Conservation (phyloP, 1,284 basidiomycete genomes). For the Cryptococcus sp. region DNA sequence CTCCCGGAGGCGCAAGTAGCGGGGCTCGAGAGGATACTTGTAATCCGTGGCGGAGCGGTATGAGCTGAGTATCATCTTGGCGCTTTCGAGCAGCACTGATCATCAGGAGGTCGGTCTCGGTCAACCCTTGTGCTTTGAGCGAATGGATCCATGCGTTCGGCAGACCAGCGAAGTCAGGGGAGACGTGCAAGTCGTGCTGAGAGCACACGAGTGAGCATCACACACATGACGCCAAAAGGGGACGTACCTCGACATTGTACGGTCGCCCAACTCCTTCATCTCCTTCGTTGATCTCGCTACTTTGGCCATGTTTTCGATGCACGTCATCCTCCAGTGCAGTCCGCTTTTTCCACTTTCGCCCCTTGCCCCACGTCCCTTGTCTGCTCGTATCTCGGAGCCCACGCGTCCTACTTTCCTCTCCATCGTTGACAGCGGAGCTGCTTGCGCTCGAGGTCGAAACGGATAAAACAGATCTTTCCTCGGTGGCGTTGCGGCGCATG, state of each 20-base stretch:
- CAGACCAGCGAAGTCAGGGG: conserved; percentile 39
- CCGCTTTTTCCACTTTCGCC: conserved; percentile 3
- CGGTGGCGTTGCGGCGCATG: conserved; percentile 13
- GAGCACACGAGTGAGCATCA: not conserved
- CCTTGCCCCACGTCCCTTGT: not conserved
- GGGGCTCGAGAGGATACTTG: not conserved
- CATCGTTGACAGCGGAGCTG: no score
- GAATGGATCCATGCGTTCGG: conserved; percentile 40
- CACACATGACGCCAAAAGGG: no score
- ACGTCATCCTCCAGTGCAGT: not conserved
- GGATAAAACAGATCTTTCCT: not conserved
- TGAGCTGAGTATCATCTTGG: conserved; percentile 4
- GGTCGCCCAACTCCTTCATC: conserved; percentile 40
- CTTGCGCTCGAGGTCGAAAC: no score
- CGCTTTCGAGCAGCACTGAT: conserved; percentile 33
- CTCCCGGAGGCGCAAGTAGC: not conserved
- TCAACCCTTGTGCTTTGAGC: conserved; percentile 42
- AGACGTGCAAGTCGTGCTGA: conserved; percentile 51
- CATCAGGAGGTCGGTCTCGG: conserved; percentile 41
- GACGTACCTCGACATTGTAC: conserved; percentile 47
- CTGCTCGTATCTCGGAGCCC: not conserved
- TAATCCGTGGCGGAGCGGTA: not conserved
- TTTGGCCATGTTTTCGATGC: conserved; percentile 5
- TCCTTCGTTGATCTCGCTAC: conserved; percentile 17
- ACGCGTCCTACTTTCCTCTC: not conserved